These are phyloP conservation scores for Teratosphaeria destructans DNA, from an alignment of 2,329 filamentous ascomycete species.

Conservation along the genomic window DNA sequence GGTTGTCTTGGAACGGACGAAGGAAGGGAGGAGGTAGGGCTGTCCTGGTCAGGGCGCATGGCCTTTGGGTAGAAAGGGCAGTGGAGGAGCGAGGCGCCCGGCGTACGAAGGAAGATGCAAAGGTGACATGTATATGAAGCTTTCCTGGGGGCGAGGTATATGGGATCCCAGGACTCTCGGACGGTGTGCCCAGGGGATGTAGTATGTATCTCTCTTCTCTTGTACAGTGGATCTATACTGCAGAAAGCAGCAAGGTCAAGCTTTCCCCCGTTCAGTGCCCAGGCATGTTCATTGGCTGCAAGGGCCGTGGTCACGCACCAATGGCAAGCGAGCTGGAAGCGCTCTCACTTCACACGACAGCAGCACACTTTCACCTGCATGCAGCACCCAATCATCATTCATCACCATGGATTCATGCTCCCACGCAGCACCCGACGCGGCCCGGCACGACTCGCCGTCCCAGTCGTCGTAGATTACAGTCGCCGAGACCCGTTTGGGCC, in stretches of 20 bases:
- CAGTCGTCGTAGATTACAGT: background rate
- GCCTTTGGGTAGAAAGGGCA: too few species aligned
- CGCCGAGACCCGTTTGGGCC: background rate
- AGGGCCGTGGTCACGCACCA: background rate
- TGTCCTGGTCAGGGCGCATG: too few species aligned
- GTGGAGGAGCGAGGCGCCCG: too few species aligned
- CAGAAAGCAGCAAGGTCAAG: background rate
- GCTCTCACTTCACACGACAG: background rate
- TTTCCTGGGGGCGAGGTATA: too few species aligned
- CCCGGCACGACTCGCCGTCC: background rate
- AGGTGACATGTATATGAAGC: too few species aligned
- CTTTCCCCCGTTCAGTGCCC: background rate
- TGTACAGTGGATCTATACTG: too few species aligned
- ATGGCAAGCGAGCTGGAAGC: background rate
- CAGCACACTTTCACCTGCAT: background rate
- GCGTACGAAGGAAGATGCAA: too few species aligned
- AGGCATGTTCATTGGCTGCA: background rate
- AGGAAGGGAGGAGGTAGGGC: background rate
- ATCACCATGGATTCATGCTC: background rate
- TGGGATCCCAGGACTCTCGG: too few species aligned
- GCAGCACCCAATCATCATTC: too few species aligned
- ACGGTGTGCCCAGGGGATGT: too few species aligned
- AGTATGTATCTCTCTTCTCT: too few species aligned
- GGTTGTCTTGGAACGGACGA: constrained; percentile 20
- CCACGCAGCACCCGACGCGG: background rate